phyloP scores from a whole-genome alignment of 2,329 filamentous ascomycete genomes.

The Colletotrichum musicola region DNA sequence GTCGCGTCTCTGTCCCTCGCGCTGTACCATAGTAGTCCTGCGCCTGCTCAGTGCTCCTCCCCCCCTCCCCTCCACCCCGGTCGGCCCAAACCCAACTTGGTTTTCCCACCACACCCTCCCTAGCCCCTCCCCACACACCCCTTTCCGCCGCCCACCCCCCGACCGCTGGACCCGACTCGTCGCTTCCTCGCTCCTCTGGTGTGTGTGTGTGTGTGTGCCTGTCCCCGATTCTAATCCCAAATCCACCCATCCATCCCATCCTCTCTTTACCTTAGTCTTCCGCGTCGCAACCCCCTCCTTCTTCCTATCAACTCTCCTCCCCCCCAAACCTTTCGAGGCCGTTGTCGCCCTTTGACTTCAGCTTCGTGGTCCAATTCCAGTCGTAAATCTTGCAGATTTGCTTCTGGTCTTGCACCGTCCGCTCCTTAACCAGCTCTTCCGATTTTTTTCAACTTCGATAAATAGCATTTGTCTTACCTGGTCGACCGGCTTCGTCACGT shows the following conservation, averaged over 20 bases:
- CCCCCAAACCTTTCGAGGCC: slow-evolving; percentile 44
- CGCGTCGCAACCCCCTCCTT: slow-evolving; percentile 42
- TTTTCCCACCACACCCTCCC: slow-evolving; percentile 30
- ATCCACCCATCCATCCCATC: slow-evolving; percentile 38
- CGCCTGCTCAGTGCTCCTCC: slow-evolving; percentile 16
- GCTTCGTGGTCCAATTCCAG: slow-evolving; percentile 68
- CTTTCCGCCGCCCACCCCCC: slow-evolving; percentile 25
- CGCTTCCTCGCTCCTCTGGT: slow-evolving; percentile 30
- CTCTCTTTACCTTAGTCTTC: slow-evolving; percentile 39
- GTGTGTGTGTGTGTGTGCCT: slow-evolving; percentile 25
- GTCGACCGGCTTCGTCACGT: slow-evolving; percentile 34
- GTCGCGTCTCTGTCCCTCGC: slow-evolving; percentile 15
- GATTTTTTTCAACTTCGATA: slow-evolving; percentile 37
- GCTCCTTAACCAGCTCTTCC: slow-evolving; percentile 43
- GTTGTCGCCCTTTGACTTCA: slow-evolving; percentile 42
- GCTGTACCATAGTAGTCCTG: neutral
- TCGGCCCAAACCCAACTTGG: slow-evolving; percentile 34
- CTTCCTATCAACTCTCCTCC: slow-evolving; percentile 47
- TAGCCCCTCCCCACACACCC: slow-evolving; percentile 14
- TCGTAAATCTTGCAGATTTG: slow-evolving; percentile 63
- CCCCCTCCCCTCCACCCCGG: slow-evolving; percentile 9
- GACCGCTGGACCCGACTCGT: slow-evolving; percentile 36
- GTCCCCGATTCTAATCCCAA: slow-evolving; percentile 39
- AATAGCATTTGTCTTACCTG: slow-evolving; percentile 43
- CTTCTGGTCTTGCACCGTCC: slow-evolving; percentile 62